Conservation (phyloP, 805 yeast species). For the Candida ovalis region DNA sequence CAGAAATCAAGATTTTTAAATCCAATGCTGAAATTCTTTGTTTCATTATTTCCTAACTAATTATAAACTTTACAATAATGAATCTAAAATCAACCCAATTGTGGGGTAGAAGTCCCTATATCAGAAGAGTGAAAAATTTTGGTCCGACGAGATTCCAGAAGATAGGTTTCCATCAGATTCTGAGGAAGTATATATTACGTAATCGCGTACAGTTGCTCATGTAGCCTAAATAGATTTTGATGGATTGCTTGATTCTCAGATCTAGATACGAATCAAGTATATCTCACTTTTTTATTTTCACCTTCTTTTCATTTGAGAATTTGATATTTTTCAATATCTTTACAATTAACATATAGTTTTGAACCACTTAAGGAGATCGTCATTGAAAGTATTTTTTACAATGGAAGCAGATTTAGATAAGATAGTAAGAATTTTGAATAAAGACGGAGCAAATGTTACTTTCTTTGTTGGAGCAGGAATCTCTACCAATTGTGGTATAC, state of each 20-base stretch:
- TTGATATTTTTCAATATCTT: neutral
- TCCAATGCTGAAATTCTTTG: slow-evolving; percentile 88
- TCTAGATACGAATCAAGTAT: too few species aligned
- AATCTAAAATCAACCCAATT: too few species aligned
- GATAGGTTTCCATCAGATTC: neutral
- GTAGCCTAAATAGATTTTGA: too few species aligned
- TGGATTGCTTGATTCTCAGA: too few species aligned
- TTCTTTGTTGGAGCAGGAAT: slow-evolving; percentile 92
- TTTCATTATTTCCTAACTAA: slow-evolving; percentile 34
- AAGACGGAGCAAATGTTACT: slow-evolving; percentile 40
- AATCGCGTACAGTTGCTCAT: neutral
- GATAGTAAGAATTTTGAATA: slow-evolving; percentile 21
- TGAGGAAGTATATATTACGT: neutral
- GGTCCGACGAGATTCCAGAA: neutral
- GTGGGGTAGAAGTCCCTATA: neutral
- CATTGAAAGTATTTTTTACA: neutral
- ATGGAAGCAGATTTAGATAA: slow-evolving; percentile 24
- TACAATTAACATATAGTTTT: neutral
- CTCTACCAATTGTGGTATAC: slow-evolving; percentile 91
- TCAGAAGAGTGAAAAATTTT: neutral
- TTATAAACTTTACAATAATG: too few species aligned
- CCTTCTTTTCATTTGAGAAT: neutral
- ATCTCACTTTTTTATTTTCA: neutral
- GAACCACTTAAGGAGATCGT: neutral
- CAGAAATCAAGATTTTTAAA: slow-evolving; percentile 64